Conservation (phyloP, 768 basidiomycete genomes). For the Boletales sp. region DNA sequence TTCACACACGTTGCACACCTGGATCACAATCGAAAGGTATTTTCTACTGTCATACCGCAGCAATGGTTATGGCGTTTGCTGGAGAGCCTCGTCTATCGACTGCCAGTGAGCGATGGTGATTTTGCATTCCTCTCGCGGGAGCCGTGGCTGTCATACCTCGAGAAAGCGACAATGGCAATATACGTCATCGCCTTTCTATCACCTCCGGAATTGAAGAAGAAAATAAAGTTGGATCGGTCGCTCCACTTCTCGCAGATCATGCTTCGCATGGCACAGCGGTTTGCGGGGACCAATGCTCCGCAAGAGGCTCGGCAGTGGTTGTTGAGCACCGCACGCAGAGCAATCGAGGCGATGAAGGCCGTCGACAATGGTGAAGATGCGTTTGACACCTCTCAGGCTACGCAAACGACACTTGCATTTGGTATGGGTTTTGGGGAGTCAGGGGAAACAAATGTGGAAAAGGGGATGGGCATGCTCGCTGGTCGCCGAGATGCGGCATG, state of each 20-base stretch:
- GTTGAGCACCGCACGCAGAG: conserved; percentile 56
- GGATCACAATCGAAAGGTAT: conserved; percentile 75
- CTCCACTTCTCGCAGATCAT: conserved; percentile 71
- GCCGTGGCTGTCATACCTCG: conserved; percentile 72
- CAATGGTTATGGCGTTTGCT: conserved; percentile 60
- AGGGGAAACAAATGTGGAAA: conserved; percentile 61
- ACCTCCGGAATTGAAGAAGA: conserved; percentile 67
- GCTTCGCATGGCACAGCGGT: conserved; percentile 66
- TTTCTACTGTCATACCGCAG: conserved; percentile 59
- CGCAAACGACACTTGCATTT: conserved; percentile 63
- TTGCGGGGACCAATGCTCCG: conserved; percentile 44
- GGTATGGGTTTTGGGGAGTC: conserved; percentile 85
- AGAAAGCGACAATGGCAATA: conserved; percentile 76
- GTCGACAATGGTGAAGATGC: conserved; percentile 74
- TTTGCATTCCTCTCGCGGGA: conserved; percentile 64
- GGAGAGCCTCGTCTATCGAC: conserved; percentile 68
- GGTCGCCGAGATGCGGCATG: conserved; percentile 68
- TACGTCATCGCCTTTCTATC: conserved; percentile 87
- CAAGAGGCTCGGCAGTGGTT: conserved; percentile 54
- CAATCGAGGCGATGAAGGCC: conserved; percentile 74
- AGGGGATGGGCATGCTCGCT: conserved; percentile 71
- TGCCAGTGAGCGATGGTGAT: conserved; percentile 79
- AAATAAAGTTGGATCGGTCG: conserved; percentile 59
- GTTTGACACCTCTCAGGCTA: conserved; percentile 63
- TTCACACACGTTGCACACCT: conserved; percentile 75